Evolutionary conservation across 2,329 filamentous ascomycete species (phyloP).

Genomic region (Blastomyces emzantsi): DNA sequence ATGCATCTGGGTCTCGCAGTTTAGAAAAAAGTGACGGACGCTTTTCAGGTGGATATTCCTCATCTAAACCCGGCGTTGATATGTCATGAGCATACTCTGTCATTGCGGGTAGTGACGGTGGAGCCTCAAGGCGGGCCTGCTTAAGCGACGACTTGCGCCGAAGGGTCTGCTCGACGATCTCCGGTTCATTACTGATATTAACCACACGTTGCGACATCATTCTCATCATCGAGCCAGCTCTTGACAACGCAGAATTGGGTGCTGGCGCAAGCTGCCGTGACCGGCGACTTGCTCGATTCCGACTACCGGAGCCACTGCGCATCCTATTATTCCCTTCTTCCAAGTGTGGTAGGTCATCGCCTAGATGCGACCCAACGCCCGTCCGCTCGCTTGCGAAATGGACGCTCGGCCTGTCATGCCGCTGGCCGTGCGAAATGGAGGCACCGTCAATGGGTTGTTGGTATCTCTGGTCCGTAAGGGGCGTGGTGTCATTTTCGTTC

Average conservation of each 20-base stretch:
- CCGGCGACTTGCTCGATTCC: constrained; percentile 15
- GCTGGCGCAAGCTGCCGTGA: constrained; percentile 54
- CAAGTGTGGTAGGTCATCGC: constrained; percentile 51
- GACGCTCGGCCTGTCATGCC: constrained; percentile 44
- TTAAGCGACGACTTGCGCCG: constrained; percentile 48
- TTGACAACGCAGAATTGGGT: constrained; percentile 52
- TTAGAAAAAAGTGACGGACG: constrained; percentile 24
- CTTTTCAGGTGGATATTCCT: constrained; percentile 31
- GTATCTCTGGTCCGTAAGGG: constrained; percentile 48
- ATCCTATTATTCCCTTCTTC: constrained; percentile 50
- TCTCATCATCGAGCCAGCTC: constrained; percentile 66
- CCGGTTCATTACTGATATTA: constrained; percentile 88
- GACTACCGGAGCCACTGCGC: constrained; percentile 46
- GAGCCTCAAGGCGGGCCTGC: constrained; percentile 44
- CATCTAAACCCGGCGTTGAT: constrained; percentile 26
- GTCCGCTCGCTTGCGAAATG: constrained; percentile 39
- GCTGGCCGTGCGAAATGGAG: constrained; percentile 33
- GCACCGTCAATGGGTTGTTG: constrained; percentile 50
- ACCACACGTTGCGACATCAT: constrained; percentile 96
- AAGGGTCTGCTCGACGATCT: constrained; percentile 65
- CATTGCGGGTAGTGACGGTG: constrained; percentile 43
- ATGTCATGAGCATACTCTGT: constrained; percentile 39
- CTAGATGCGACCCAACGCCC: constrained; percentile 42
- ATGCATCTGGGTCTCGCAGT: constrained; percentile 20
- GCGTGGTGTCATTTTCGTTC: constrained; percentile 50